Conservation (phyloP, 768 basidiomycete species). For the Pleurotus ostreatus region DNA sequence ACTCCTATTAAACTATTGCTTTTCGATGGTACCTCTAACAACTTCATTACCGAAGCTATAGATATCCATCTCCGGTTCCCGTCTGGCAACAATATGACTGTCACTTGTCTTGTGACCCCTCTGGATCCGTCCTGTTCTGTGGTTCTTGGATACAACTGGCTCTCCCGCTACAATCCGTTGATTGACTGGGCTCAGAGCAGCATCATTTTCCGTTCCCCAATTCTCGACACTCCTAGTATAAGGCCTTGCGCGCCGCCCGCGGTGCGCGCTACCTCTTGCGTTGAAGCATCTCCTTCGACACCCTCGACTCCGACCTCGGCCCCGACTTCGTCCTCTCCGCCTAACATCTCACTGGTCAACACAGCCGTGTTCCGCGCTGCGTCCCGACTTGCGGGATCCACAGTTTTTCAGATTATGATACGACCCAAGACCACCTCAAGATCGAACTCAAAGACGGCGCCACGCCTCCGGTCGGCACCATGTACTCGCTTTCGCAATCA, state of each 20-base stretch:
- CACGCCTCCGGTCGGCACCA: not conserved
- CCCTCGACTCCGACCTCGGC: not conserved
- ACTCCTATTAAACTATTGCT: too few relatives aligned
- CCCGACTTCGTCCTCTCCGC: conserved; percentile 12
- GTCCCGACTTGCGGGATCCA: not conserved
- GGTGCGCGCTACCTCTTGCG: conserved; percentile 7
- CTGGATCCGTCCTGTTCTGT: conserved; percentile 24
- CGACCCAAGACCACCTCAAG: not conserved
- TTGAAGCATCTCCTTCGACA: conserved; percentile 6
- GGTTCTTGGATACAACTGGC: conserved; percentile 34
- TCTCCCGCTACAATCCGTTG: conserved; percentile 27
- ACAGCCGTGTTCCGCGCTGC: not conserved
- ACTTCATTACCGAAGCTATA: too few relatives aligned
- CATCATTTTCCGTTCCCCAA: conserved; percentile 22
- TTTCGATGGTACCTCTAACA: too few relatives aligned
- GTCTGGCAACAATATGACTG: conserved; percentile 24
- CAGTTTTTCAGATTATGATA: too few relatives aligned
- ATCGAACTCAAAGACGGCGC: not conserved
- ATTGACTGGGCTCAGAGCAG: conserved; percentile 27
- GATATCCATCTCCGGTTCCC: conserved; percentile 13
- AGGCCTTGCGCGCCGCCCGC: too few relatives aligned
- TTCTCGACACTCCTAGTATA: conserved; percentile 14
- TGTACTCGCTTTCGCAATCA: conserved; percentile 23
- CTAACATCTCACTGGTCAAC: not conserved
- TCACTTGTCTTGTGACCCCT: conserved; percentile 20